Evolutionary conservation across 805 yeast genomes (phyloP).

Genomic region (Saccharomyces paradoxus): DNA sequence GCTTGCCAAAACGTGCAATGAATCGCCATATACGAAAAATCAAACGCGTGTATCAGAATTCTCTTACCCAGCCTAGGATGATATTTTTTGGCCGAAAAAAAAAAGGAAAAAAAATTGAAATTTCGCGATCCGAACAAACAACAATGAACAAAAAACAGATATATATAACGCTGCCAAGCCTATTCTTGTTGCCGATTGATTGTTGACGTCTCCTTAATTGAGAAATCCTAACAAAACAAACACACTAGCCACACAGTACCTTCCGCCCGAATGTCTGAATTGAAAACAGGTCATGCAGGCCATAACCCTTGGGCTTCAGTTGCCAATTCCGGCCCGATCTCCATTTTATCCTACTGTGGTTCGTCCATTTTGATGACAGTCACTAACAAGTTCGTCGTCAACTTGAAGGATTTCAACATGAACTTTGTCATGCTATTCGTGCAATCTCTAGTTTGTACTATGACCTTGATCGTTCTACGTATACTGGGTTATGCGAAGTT

Average conservation of each 20-base stretch:
- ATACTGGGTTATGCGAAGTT: conserved; percentile 65
- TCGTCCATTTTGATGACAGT: conserved; percentile 92
- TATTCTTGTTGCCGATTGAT: neutral
- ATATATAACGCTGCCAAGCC: neutral
- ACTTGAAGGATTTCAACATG: conserved; percentile 57
- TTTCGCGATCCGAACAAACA: neutral
- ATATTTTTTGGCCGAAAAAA: neutral
- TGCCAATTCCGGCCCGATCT: conserved; percentile 41
- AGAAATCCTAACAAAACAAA: neutral
- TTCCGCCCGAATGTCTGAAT: conserved; percentile 22
- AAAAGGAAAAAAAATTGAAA: neutral
- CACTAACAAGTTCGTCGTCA: conserved; percentile 83
- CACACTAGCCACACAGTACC: neutral
- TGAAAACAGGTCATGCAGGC: conserved; percentile 17
- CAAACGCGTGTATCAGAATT: neutral
- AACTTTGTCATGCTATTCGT: conserved; percentile 81
- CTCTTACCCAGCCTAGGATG: neutral
- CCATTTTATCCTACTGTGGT: conserved; percentile 70
- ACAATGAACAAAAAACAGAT: neutral
- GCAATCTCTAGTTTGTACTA: conserved; percentile 75
- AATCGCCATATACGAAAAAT: neutral
- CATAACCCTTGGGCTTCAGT: conserved; percentile 5
- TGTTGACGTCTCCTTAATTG: neutral
- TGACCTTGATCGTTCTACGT: conserved; percentile 61
- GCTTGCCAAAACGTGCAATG: neutral